phyloP scores from a whole-genome alignment of 768 basidiomycete genomes.

The Boletus tomentosulus region DNA sequence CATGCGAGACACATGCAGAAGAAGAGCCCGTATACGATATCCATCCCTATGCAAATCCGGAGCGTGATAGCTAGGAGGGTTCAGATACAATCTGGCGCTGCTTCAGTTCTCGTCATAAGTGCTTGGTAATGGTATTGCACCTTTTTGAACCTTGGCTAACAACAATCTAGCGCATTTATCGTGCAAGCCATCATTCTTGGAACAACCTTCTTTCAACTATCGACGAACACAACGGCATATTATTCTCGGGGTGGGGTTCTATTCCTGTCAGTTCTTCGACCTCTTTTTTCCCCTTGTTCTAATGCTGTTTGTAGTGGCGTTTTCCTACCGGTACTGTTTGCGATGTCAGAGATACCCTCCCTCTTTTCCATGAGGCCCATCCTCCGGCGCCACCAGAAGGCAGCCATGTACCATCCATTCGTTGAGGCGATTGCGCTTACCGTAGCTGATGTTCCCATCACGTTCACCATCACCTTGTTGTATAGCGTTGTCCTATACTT shows the following conservation, averaged over 20 bases:
- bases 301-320: constrained; percentile 38
- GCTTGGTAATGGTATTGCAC: constrained; percentile 9
- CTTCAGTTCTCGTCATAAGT: constrained; percentile 31
- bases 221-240: constrained; percentile 30
- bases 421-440: constrained; percentile 44
- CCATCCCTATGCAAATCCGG: constrained; percentile 44
- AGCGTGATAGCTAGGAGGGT: constrained; percentile 46
- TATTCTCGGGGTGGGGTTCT: constrained; percentile 76
- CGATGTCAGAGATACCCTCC: constrained; percentile 56
- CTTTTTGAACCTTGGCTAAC: neutral
- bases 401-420: constrained; percentile 51
- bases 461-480: constrained; percentile 31
- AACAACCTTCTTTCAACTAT: constrained; percentile 43
- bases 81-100: constrained; percentile 42
- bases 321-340: constrained; percentile 54
- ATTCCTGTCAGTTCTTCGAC: constrained; percentile 54
- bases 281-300: neutral
- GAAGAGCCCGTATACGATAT: constrained; percentile 47
- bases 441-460: constrained; percentile 44
- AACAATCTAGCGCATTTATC: constrained; percentile 34
- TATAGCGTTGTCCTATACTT: constrained; percentile 53
- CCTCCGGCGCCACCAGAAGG: constrained; percentile 38
- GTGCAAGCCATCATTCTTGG: constrained; percentile 29
- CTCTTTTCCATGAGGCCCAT: constrained; percentile 45
- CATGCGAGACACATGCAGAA: constrained; percentile 44